Evolutionary conservation across 306 rosid genomes (phyloP), one percentile per base, ranked within the genome.

Genomic region (Cicer bijugum): DNA sequence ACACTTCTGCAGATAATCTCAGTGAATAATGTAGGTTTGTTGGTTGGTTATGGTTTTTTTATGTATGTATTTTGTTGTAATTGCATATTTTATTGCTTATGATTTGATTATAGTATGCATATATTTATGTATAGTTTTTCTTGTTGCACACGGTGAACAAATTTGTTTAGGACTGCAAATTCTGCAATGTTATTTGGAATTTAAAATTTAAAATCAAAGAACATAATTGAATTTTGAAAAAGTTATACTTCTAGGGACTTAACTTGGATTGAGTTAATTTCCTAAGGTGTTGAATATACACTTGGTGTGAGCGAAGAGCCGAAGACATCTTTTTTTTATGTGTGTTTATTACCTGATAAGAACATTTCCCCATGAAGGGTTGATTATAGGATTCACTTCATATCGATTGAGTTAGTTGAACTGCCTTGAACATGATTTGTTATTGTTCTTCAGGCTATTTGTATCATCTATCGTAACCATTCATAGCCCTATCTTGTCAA

Each of bases 1-100:
- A 82, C 15, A 73, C 82, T 69, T 86, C 90, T 37, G 68, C 57
- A 0, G 88, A 84, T 80, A 82, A 83, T 76, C 76, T 82, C 74
- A 82, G 83, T 82, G 85, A 82, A 40, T 83, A 80, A 85, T 67
- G 76, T 46, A 14, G 82, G 67, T 67, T 67, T 69, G 51, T 69
- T 17, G 46, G 56, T 55, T 65, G 68, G 46, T 84, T 58, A 0
- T 53, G 17, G 6, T 33, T 62, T 60, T 37, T 2, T 45, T 23
- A 6, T 12, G 4, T 10, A 4, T 38, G 5, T 23, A 9, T 43
- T 61, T 74, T 67, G 28, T 43, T 74, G 28, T 43, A 17, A 8
- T 77, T 58, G 70, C 59, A 33, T 57, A 19, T 58, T 70, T 75
- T 48, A 75, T 76, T 20, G 45, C 19, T 33, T 71, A 33, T 72